phyloP scores from a whole-genome alignment of 768 basidiomycete genomes.

The Psilocybe sp. region DNA sequence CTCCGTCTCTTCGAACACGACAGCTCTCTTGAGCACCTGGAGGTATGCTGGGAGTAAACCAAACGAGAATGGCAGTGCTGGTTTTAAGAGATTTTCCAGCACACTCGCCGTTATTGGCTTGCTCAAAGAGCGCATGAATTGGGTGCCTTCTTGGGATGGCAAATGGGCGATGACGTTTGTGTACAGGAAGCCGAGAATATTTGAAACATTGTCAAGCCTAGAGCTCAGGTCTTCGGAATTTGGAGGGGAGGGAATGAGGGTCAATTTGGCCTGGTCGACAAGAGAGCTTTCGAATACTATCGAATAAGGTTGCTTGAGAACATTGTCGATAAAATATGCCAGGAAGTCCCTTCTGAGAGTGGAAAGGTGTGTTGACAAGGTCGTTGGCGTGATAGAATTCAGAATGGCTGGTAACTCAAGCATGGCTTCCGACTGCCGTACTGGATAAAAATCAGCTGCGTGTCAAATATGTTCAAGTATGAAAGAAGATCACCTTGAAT shows the following conservation, averaged over 20 bases:
- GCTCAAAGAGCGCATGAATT: constrained; percentile 56
- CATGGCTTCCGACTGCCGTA: constrained; percentile 50
- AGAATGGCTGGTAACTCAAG: constrained; percentile 55
- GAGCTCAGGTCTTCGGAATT: constrained; percentile 31
- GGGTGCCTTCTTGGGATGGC: constrained; percentile 40
- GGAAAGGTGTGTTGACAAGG: constrained; percentile 53
- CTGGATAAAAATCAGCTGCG: constrained; percentile 30
- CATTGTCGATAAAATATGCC: constrained; percentile 53
- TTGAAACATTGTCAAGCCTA: constrained; percentile 55
- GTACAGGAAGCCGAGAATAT: constrained; percentile 61
- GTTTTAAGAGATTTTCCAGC: constrained; percentile 63
- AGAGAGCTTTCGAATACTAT: constrained; percentile 35
- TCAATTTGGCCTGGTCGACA: constrained; percentile 43
- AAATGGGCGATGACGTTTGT: constrained; percentile 54
- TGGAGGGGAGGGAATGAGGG: constrained; percentile 43
- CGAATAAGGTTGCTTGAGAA: constrained; percentile 51
- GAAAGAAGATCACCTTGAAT: constrained; percentile 37
- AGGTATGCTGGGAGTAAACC: constrained; percentile 61
- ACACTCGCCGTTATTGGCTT: constrained; percentile 60
- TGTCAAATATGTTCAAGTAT: neutral
- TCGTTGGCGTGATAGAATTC: constrained; percentile 52
- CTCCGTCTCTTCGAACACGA: constrained; percentile 62
- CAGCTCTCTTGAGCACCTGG: constrained; percentile 50
- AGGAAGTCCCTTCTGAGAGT: constrained; percentile 66
- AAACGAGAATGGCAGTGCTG: constrained; percentile 67